A percentile compares a stretch with the other conserved stretches of the same genome.
These are phyloP conservation scores for Chytriomyces sp. DNA, from an alignment of 192 early-diverging fungal species.

Conservation along the genomic window DNA sequence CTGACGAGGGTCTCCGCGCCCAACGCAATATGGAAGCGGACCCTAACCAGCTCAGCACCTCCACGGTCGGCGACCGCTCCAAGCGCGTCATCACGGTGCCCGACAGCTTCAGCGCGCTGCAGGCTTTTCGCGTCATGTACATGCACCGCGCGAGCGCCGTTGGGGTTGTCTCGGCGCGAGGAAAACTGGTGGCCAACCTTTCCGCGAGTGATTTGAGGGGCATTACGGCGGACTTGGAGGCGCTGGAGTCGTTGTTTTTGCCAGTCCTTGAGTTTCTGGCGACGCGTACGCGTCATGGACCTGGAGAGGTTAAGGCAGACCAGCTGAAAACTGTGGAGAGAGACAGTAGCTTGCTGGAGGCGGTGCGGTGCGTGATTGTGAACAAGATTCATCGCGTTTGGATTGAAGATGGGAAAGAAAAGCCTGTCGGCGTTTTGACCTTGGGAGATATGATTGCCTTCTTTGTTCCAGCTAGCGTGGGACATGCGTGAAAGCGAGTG, in stretches of 20 bases:
- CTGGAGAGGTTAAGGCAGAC: constrained; percentile 58
- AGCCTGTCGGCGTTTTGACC: constrained; percentile 71
- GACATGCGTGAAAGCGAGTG: too few species aligned
- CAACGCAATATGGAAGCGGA: neutral
- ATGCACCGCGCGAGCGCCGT: constrained; percentile 56
- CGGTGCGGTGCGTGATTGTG: constrained; percentile 55
- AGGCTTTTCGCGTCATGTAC: constrained; percentile 52
- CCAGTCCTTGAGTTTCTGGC: constrained; percentile 70
- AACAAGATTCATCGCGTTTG: constrained; percentile 65
- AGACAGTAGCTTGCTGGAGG: constrained; percentile 47
- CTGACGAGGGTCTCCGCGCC: neutral
- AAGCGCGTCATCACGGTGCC: constrained; percentile 40
- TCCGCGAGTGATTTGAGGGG: constrained; percentile 76
- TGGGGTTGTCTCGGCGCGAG: constrained; percentile 51
- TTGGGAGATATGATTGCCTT: constrained; percentile 65
- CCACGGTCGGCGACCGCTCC: neutral
- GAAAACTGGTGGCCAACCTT: constrained; percentile 65
- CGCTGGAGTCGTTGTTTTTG: constrained; percentile 56
- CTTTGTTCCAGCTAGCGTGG: constrained; percentile 44
- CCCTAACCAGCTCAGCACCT: constrained; percentile 18
- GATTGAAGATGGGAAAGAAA: constrained; percentile 61
- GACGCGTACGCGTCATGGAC: constrained; percentile 37
- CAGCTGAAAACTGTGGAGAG: constrained; percentile 42
- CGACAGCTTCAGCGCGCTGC: constrained; percentile 37
- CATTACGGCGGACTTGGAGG: constrained; percentile 50